Conservation (phyloP, 2,329 filamentous ascomycete genomes). For the Blastomyces percursus region DNA sequence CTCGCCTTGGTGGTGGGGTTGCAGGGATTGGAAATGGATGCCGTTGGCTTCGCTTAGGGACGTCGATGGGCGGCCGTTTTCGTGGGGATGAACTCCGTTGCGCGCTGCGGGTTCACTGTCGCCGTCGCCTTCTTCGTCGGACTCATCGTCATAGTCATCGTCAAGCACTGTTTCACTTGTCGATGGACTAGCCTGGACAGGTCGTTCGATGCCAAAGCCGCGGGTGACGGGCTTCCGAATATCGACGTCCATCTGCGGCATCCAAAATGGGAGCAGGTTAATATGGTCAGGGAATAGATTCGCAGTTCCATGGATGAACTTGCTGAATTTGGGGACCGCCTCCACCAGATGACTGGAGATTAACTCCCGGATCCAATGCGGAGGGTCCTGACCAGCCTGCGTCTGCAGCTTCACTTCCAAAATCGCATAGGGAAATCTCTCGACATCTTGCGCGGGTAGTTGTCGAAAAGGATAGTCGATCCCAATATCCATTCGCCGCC, state of each 20-base stretch:
- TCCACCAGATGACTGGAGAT: conserved; percentile 91
- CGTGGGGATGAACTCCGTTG: conserved; percentile 14
- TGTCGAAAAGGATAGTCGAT: conserved; percentile 93
- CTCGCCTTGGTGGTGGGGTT: not conserved
- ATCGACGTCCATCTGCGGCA: conserved; percentile 95
- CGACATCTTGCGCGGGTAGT: conserved; percentile 70
- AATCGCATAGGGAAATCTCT: conserved; percentile 89
- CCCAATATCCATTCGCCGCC: conserved; percentile 94
- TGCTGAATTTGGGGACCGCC: conserved; percentile 98
- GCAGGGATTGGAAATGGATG: conserved; percentile 6
- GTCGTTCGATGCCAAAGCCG: conserved; percentile 80
- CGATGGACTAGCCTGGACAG: conserved; percentile 61
- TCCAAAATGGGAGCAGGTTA: conserved; percentile 88
- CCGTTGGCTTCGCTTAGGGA: not conserved
- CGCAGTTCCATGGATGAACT: conserved; percentile 94
- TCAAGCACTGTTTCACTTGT: conserved; percentile 69
- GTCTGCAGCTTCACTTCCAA: conserved; percentile 97
- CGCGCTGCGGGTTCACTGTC: conserved; percentile 11
- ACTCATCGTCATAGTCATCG: conserved; percentile 58
- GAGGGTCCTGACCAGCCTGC: conserved; percentile 85
- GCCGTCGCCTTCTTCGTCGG: conserved; percentile 51
- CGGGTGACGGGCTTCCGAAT: conserved; percentile 87
- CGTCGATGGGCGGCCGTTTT: conserved; percentile 13
- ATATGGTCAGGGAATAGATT: conserved; percentile 79
- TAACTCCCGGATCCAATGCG: conserved; percentile 90